Percentiles rank a stretch among this genome's conserved stretches.
Conservation (phyloP, 192 early-diverging fungal species). For the Linderina pennispora region DNA sequence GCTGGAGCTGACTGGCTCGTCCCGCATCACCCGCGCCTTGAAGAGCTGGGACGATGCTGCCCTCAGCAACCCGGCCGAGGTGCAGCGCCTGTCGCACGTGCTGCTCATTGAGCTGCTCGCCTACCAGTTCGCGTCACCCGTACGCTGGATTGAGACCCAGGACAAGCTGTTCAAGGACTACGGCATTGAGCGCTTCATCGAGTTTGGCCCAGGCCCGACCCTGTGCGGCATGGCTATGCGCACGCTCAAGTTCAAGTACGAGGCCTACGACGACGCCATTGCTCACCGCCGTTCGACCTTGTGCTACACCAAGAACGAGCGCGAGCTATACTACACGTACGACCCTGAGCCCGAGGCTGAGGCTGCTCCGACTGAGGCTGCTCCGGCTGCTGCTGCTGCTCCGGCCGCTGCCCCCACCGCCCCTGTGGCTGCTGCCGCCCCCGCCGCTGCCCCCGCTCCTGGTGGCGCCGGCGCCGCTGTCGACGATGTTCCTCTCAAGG, state of each 20-base stretch:
- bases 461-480: slow-evolving; percentile 48
- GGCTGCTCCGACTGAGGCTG: slow-evolving; percentile 38
- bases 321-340: slow-evolving; percentile 92
- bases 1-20: slow-evolving; percentile 66
- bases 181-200: slow-evolving; percentile 83
- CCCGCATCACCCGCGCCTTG: slow-evolving; percentile 70
- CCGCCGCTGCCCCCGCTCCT: slow-evolving; percentile 49
- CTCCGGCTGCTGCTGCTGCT: slow-evolving; percentile 38
- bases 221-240: slow-evolving; percentile 90
- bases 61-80: slow-evolving; percentile 63
- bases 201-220: slow-evolving; percentile 87
- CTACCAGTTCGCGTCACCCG: slow-evolving; percentile 92
- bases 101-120: slow-evolving; percentile 87
- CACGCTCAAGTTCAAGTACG: slow-evolving; percentile 95
- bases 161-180: slow-evolving; percentile 83
- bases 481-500: slow-evolving; percentile 75
- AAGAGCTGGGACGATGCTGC: slow-evolving; percentile 68
- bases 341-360: slow-evolving; percentile 61
- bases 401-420: slow-evolving; percentile 49
- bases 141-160: slow-evolving; percentile 97
- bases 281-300: slow-evolving; percentile 84
- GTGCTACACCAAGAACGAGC: slow-evolving; percentile 82
- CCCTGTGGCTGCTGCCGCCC: slow-evolving; percentile 49
- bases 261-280: slow-evolving; percentile 91
- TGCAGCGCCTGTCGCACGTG: slow-evolving; percentile 81